Evolutionary conservation across 2,329 filamentous ascomycete genomes (phyloP).

Genomic region (Paecilomyces dactylethromorphus): DNA sequence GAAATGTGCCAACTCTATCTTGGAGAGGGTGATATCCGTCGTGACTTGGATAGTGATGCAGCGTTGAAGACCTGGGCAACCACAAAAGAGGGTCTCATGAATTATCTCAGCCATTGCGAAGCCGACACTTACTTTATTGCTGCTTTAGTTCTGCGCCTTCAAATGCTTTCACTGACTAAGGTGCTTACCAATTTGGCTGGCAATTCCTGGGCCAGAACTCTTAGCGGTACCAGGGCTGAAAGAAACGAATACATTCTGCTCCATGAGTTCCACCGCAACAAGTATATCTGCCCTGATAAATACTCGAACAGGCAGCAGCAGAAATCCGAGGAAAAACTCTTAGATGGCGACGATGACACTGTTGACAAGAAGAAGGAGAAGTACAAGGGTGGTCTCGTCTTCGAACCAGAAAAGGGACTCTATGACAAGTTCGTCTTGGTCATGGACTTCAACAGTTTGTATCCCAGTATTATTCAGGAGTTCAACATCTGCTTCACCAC

Average conservation of each 20-base stretch:
- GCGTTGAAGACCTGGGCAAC: constrained; percentile 82
- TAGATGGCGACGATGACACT: constrained; percentile 57
- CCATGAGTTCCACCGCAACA: constrained; percentile 92
- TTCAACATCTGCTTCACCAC: constrained; percentile 99
- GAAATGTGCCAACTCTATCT: constrained; percentile 96
- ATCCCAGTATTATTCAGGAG: constrained; percentile 98
- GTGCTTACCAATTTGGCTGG: constrained; percentile 93
- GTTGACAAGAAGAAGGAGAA: constrained; percentile 89
- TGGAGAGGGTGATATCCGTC: constrained; percentile 61
- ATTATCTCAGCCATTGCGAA: constrained; percentile 90
- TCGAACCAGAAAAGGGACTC: constrained; percentile 93
- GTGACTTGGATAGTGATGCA: constrained; percentile 81
- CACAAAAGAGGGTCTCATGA: constrained; percentile 78
- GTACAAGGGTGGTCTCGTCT: constrained; percentile 96
- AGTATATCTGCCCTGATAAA: constrained; percentile 98
- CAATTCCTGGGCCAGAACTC: constrained; percentile 94
- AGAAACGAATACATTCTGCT: constrained; percentile 98
- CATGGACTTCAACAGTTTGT: constrained; percentile 99
- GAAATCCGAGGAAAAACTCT: constrained; percentile 63
- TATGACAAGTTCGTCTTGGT: constrained; percentile 98
- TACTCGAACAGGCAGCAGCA: constrained; percentile 67
- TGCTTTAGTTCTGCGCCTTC: constrained; percentile 78
- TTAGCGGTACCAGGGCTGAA: constrained; percentile 92
- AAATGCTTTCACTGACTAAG: constrained; percentile 90
- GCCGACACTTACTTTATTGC: constrained; percentile 95